These are phyloP conservation scores for Chrysanthemum seticuspe DNA, from an alignment of 129 eudicot genomes.

Conservation along the genomic window DNA sequence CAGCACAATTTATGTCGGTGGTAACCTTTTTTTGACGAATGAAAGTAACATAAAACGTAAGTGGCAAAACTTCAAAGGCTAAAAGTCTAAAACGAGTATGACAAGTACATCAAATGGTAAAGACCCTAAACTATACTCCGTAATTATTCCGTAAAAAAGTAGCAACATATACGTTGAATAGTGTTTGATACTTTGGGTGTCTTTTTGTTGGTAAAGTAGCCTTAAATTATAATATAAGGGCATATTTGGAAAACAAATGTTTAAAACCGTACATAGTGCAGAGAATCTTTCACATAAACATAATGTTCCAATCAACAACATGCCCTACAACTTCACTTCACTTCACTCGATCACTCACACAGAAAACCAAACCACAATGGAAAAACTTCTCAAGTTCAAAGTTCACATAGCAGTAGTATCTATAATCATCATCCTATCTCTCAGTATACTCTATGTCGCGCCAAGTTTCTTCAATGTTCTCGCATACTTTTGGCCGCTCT, in stretches of 20 bases:
- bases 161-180: background rate
- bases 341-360: background rate
- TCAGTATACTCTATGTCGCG: conserved; percentile 34
- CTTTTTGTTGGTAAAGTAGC: background rate
- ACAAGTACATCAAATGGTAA: too few relatives aligned
- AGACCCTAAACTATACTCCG: too few relatives aligned
- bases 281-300: conserved; percentile 6
- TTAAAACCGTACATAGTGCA: background rate
- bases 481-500: conserved; percentile 71
- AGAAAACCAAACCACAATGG: background rate
- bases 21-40: too few relatives aligned
- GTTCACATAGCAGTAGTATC: conserved; percentile 33
- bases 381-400: conserved; percentile 49
- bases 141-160: too few relatives aligned
- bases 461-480: conserved; percentile 56
- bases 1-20: too few relatives aligned
- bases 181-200: background rate
- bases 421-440: conserved; percentile 14
- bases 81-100: too few relatives aligned
- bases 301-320: background rate
- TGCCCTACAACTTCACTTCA: background rate
- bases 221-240: background rate
- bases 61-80: too few relatives aligned
- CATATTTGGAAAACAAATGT: background rate
- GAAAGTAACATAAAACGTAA: too few relatives aligned